Evolutionary conservation across 371 early-diverging fungal genomes (phyloP).

Genomic region (Ordospora pajunii): DNA sequence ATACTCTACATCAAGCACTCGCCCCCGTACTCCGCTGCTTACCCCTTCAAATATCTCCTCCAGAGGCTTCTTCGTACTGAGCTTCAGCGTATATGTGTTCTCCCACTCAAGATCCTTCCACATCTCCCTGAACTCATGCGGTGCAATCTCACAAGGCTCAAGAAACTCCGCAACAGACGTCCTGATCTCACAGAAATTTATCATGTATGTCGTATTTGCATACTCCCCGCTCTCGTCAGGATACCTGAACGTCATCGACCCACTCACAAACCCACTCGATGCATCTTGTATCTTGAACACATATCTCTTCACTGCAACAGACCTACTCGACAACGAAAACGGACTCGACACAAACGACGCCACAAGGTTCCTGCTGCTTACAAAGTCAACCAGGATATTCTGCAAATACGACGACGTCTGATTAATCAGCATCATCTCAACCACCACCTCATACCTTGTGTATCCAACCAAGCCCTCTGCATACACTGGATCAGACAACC

Average conservation of each 20-base stretch:
- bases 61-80: neutral
- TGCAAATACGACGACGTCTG: slow-evolving; percentile 87
- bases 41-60: slow-evolving; percentile 28
- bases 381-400: slow-evolving; percentile 86
- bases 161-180: slow-evolving; percentile 56
- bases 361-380: slow-evolving; percentile 84
- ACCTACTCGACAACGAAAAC: slow-evolving; percentile 24
- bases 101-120: slow-evolving; percentile 62
- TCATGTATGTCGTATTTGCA: slow-evolving; percentile 13
- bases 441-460: slow-evolving; percentile 79
- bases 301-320: slow-evolving; percentile 9
- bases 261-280: slow-evolving; percentile 55
- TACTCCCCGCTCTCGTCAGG: slow-evolving; percentile 32
- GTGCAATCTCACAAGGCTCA: slow-evolving; percentile 7
- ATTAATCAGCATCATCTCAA: slow-evolving; percentile 88
- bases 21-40: slow-evolving; percentile 34
- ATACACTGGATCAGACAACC: slow-evolving; percentile 90
- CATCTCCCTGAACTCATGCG: slow-evolving; percentile 45
- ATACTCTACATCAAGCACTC: slow-evolving; percentile 26
- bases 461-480: slow-evolving; percentile 89
- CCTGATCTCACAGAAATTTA: slow-evolving; percentile 52
- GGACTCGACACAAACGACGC: slow-evolving; percentile 14
- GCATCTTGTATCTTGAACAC: slow-evolving; percentile 45
- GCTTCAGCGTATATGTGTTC: slow-evolving; percentile 55
- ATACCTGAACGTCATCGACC: slow-evolving; percentile 45